These are phyloP conservation scores for Francoa sonchifolia DNA, from an alignment of 441 rosid genomes.

Conservation along the genomic window DNA sequence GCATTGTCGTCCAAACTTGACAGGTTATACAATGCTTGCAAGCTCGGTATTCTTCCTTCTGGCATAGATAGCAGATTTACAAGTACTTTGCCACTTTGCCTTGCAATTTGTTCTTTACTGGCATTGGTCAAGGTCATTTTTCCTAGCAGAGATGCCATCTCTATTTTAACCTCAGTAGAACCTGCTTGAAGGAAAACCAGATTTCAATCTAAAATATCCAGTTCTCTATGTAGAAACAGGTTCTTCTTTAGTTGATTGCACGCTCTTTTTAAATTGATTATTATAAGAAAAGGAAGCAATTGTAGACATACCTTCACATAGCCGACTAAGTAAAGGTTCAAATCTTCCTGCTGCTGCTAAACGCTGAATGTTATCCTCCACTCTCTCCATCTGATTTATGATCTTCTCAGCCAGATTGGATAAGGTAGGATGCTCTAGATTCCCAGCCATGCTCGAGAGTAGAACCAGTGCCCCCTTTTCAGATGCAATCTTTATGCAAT, in stretches of 20 bases:
- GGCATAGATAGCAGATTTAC: slow-evolving; percentile 20
- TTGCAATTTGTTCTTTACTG: slow-evolving; percentile 28
- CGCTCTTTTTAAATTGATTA: background rate
- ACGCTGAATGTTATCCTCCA: slow-evolving; percentile 21
- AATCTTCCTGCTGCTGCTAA: slow-evolving; percentile 34
- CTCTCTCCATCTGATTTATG: slow-evolving; percentile 20
- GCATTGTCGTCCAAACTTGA: slow-evolving; percentile 29
- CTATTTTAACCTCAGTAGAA: slow-evolving; percentile 23
- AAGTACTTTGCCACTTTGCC: slow-evolving; percentile 20
- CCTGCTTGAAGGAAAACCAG: slow-evolving; percentile 17
- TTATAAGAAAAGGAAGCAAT: background rate
- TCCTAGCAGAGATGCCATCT: slow-evolving; percentile 30
- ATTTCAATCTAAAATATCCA: background rate
- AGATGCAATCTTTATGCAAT: slow-evolving; percentile 22
- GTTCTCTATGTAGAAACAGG: background rate
- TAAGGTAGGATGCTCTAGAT: slow-evolving; percentile 25
- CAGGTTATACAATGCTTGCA: slow-evolving; percentile 30
- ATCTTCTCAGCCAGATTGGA: slow-evolving; percentile 29
- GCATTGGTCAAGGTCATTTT: slow-evolving; percentile 26
- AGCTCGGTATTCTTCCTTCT: slow-evolving; percentile 19
- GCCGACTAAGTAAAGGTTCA: slow-evolving; percentile 25
- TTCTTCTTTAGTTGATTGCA: background rate
- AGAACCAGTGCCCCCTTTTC: slow-evolving; percentile 39
- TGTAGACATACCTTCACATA: slow-evolving; percentile 18
- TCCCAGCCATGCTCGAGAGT: slow-evolving; percentile 31